Base-by-base conservation (phyloP, 805 yeast species). In the Candida morakotiae region DNA sequence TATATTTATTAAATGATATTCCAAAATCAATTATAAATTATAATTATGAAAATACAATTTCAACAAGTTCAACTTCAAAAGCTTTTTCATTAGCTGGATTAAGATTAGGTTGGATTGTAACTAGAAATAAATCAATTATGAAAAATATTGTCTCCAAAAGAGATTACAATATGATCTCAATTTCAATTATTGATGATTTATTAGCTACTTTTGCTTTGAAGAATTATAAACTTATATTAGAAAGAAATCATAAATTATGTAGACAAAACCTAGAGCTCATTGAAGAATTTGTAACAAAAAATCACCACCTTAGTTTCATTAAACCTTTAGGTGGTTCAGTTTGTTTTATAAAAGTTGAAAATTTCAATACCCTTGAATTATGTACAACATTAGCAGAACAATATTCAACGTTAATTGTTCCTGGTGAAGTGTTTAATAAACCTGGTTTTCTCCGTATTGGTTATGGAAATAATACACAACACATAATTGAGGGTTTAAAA, bases 31-130 rank as follows among this genome's bases (percentile, higher is more conserved):
- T 69, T 10, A 64, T 67, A 9, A 56, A 62, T 23, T 49, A 73
- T 17, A 60, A 58, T 3, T 70, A 70, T 40, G 60, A 58, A 2
- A 65, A 62, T 41, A 67, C 72, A 4, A 59, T 75, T 26, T 61
- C 69, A 7, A 72, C 79, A 1, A 63, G 74, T 3, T 73, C 79
- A 5, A 65, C 67, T 59, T 73, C 79, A n/a, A 75, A 75, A 47
- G 75, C 77, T 2, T 75, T 66, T 45, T 62, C 77, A 1, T 52
- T 72, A 33, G 80, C 81, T 7, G 81, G 81, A 4, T 53, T 73
- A 19, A 53, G 81, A 31, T 35, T 74, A 16, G 80, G 81, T 5
- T 75, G 81, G 81, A 53, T 74, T 9, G 70, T 63, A 4, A 49
- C 71, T 6, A 53, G 56, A 21, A 62, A 69, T 46, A 35, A 36